A percentile compares a stretch with the other conserved stretches of the same genome.
phyloP scores from a whole-genome alignment of 495 filamentous ascomycete genomes.

The Staphylotrichum longicolle region DNA sequence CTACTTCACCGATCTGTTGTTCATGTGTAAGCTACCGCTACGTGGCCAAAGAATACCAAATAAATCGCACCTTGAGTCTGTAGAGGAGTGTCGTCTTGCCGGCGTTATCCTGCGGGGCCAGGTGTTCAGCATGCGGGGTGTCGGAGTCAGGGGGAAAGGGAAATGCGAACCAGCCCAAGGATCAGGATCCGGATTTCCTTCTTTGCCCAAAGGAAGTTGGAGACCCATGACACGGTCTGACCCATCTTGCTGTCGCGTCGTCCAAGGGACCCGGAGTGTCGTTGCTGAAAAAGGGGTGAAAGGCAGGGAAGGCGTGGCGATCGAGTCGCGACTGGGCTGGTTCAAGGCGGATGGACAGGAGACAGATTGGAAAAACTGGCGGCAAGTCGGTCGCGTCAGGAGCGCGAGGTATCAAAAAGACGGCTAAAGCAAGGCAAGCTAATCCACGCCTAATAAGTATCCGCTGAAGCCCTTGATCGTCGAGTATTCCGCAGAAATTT shows the following conservation, averaged over 20 bases:
- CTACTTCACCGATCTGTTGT: slow-evolving; percentile 89
- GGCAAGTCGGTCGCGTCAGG: not conserved
- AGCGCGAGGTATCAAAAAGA: not conserved
- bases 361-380: not conserved
- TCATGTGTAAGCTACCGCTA: slow-evolving; percentile 7
- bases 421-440: not conserved
- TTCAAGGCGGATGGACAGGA: not conserved
- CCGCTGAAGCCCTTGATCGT: not conserved
- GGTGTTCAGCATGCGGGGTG: slow-evolving; percentile 24
- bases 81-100: slow-evolving; percentile 97
- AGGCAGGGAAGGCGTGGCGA: not conserved
- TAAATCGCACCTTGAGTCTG: slow-evolving; percentile 74
- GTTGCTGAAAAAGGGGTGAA: not conserved
- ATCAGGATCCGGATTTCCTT: slow-evolving; percentile 98
- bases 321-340: not conserved
- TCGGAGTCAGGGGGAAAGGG: not conserved
- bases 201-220: slow-evolving; percentile 76
- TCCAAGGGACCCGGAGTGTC: slow-evolving; percentile 13
- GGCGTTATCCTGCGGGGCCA: slow-evolving; percentile 79
- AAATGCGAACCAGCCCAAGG: slow-evolving; percentile 73
- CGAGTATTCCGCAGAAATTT: slow-evolving; percentile 3
- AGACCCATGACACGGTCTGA: slow-evolving; percentile 73
- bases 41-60: not conserved
- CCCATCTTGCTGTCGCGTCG: slow-evolving; percentile 61
- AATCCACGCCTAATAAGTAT: not conserved